Percentiles rank a stretch among this genome's conserved stretches.
phyloP scores from a whole-genome alignment of 495 filamentous ascomycete genomes.

The Podospora australis region DNA sequence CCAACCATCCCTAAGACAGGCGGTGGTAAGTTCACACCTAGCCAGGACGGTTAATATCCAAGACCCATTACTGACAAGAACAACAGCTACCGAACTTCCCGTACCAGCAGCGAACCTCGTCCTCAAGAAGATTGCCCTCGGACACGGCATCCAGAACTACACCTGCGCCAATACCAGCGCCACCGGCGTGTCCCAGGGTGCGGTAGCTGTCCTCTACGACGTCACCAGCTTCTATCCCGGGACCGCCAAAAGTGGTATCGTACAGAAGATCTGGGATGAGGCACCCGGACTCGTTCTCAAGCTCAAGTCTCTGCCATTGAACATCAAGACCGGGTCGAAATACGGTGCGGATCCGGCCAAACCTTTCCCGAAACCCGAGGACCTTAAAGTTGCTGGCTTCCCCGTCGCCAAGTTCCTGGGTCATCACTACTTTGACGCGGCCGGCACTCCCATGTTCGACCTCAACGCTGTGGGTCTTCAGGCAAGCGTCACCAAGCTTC shows the following conservation, averaged over 20 bases:
- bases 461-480: slow-evolving; percentile 32
- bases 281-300: slow-evolving; percentile 30
- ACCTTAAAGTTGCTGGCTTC: slow-evolving; percentile 23
- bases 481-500: slow-evolving; percentile 41
- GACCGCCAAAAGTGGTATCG: slow-evolving; percentile 21
- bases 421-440: slow-evolving; percentile 58
- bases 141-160: slow-evolving; percentile 75
- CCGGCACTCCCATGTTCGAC: slow-evolving; percentile 51
- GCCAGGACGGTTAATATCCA: neutral
- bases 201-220: slow-evolving; percentile 63
- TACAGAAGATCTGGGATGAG: slow-evolving; percentile 20
- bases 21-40: slow-evolving; percentile 13
- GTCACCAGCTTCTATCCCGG: slow-evolving; percentile 43
- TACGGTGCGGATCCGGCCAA: slow-evolving; percentile 28
- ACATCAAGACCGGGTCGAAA: slow-evolving; percentile 28
- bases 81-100: slow-evolving; percentile 36
- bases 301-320: slow-evolving; percentile 30
- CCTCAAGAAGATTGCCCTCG: slow-evolving; percentile 59
- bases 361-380: slow-evolving; percentile 35
- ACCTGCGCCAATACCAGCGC: slow-evolving; percentile 41
- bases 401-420: slow-evolving; percentile 41
- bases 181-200: slow-evolving; percentile 44
- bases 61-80: neutral
- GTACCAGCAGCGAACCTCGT: slow-evolving; percentile 37
- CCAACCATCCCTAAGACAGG: slow-evolving; percentile 23